Percentiles rank a stretch among this genome's conserved stretches.
phyloP scores from a whole-genome alignment of 768 basidiomycete genomes.

The Cystobasidium onofrii region DNA sequence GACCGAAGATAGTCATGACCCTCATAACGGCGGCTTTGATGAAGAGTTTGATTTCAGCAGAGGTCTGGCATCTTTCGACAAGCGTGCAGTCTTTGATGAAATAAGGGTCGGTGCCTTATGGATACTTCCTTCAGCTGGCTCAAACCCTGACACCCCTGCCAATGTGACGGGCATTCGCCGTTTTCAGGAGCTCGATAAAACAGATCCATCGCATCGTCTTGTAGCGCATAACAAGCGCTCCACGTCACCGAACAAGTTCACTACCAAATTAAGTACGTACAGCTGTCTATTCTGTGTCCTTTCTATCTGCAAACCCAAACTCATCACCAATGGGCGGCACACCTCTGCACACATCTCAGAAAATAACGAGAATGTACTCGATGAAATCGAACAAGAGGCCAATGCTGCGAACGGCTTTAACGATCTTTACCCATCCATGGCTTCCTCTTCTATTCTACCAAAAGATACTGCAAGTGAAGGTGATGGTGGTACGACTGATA shows the following conservation, averaged over 20 bases:
- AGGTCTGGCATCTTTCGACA: conserved; percentile 37
- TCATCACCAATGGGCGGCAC: not conserved
- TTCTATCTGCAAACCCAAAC: not conserved
- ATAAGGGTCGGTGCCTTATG: conserved; percentile 27
- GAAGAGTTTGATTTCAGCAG: conserved; percentile 38
- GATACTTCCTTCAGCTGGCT: not conserved
- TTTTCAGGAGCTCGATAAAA: conserved; percentile 32
- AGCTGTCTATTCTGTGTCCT: not conserved
- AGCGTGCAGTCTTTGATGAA: conserved; percentile 33
- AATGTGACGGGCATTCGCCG: not conserved
- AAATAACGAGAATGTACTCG: conserved; percentile 26
- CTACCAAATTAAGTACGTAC: conserved; percentile 28
- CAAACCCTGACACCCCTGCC: not conserved
- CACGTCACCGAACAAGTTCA: conserved; percentile 5
- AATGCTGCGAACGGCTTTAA: not conserved
- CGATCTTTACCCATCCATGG: not conserved
- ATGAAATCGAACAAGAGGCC: not conserved
- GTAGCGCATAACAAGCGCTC: conserved; percentile 38
- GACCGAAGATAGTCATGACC: not conserved
- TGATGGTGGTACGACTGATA: conserved; percentile 1
- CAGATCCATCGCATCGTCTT: conserved; percentile 39
- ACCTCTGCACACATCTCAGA: not conserved
- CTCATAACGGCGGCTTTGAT: conserved; percentile 7
- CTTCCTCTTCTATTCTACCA: not conserved
- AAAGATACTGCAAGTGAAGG: conserved; percentile 19